Evolutionary conservation across 768 basidiomycete species (phyloP).

Genomic region (Hygrocybe coccinea): DNA sequence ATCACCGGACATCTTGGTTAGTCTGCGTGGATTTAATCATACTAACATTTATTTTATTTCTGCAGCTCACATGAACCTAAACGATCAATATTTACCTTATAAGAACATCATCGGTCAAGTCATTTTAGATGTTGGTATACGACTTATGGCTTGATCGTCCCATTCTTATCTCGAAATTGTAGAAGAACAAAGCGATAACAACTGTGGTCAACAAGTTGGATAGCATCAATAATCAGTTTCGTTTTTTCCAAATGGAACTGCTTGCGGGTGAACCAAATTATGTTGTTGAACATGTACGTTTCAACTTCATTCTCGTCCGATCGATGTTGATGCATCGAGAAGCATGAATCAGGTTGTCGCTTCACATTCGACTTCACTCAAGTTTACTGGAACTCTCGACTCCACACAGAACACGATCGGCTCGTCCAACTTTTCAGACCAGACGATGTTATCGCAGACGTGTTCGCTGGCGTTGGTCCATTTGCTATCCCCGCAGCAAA

Average conservation of each 20-base stretch:
- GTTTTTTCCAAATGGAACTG: constrained; percentile 95
- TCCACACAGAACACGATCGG: constrained; percentile 87
- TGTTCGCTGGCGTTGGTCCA: constrained; percentile 96
- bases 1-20: constrained; percentile 86
- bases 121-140: constrained; percentile 73
- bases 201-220: constrained; percentile 97
- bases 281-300: constrained; percentile 79
- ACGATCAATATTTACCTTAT: constrained; percentile 86
- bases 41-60: constrained; percentile 1
- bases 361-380: constrained; percentile 93
- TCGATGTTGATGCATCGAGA: constrained; percentile 1
- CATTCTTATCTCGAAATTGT: constrained; percentile 5
- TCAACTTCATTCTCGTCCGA: not conserved
- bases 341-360: constrained; percentile 81
- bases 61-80: constrained; percentile 91
- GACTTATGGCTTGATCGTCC: not conserved
- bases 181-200: constrained; percentile 83
- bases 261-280: constrained; percentile 87
- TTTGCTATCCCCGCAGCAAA: constrained; percentile 92
- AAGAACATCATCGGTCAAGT: constrained; percentile 88
- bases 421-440: constrained; percentile 70
- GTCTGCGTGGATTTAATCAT: not conserved
- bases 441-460: constrained; percentile 82
- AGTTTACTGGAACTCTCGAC: constrained; percentile 98
- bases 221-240: constrained; percentile 77